These are phyloP conservation scores for Pneumocystis carinii DNA, from an alignment of 1,139 yeast genomes.

Conservation along the genomic window DNA sequence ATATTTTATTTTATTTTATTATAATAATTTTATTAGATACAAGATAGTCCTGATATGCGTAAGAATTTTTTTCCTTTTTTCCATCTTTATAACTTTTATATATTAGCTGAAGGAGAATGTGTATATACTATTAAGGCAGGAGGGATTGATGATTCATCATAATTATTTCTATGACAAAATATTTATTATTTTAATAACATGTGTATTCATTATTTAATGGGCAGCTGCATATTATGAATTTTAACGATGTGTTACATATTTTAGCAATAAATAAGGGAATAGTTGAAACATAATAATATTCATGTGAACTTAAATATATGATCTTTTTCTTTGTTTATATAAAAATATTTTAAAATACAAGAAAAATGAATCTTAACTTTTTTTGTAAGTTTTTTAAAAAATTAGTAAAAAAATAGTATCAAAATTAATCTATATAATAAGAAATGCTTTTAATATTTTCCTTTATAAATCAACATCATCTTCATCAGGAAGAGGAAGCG, in stretches of 20 bases:
- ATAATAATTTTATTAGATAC: slow-evolving; percentile 21
- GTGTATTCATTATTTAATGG: not conserved
- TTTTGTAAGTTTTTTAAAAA: not conserved
- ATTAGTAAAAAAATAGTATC: not conserved
- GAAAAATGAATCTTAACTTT: not conserved
- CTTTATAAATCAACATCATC: slow-evolving; percentile 93
- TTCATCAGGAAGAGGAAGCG: slow-evolving; percentile 98
- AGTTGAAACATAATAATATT: not conserved
- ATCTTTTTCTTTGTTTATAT: not conserved
- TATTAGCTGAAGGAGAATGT: slow-evolving; percentile 37
- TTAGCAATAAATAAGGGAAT: not conserved
- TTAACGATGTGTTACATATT: not conserved
- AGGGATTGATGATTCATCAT: slow-evolving; percentile 32
- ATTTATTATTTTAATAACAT: not conserved
- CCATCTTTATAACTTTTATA: not conserved
- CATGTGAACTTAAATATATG: not conserved
- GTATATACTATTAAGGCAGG: slow-evolving; percentile 39
- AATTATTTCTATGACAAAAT: not conserved
- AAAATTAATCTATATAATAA: not conserved
- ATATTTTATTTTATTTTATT: not conserved
- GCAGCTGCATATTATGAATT: not conserved
- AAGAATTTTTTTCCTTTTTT: slow-evolving; percentile 14
- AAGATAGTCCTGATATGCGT: slow-evolving; percentile 43
- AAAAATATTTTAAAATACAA: not conserved
- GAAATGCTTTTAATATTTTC: not conserved